Evolutionary conservation across 2,329 filamentous ascomycete genomes (phyloP), one percentile per base, ranked within the genome.

Genomic region (Tolypocladium endophyticum): DNA sequence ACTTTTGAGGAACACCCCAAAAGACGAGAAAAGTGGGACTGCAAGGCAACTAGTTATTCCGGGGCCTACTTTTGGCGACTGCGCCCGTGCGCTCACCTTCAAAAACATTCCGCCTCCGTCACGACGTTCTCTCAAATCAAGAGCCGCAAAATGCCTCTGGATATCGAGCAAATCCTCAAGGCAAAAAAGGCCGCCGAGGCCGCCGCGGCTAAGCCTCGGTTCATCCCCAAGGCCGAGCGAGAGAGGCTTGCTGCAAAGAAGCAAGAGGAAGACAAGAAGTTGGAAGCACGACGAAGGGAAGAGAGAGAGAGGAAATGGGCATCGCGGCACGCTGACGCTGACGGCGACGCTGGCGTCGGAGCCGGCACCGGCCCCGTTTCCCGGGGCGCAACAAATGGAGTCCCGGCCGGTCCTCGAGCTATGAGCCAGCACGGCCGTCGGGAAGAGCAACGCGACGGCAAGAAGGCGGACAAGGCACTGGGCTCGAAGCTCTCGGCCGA

Each of bases 101-200:
- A n/a, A n/a, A n/a, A n/a, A n/a, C n/a, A n/a, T n/a, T n/a, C n/a
- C n/a, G n/a, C n/a, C n/a, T n/a, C n/a, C n/a, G n/a, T n/a, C n/a
- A n/a, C n/a, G n/a, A n/a, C n/a, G n/a, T n/a, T n/a, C n/a, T n/a
- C n/a, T n/a, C n/a, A n/a, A n/a, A n/a, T n/a, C n/a, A n/a, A 54
- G 28, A 41, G 35, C 18, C 30, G 18, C 52, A 65, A 30, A 16
- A 76, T 76, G 74, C 73, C 74, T 59, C 77, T 96, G 55, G 92
- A 90, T 70, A 87, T 96, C 60, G 92, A 96, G 73, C 89, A 96
- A 67, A 82, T 96, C 5, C 76, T 96, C 28, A 85, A 86, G 65
- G 88, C 92, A 76, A 95, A 95, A 79, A 90, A 89, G 70, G 90
- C 90, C 62, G 88, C 89, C 35, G 90, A 94, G 74, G 89, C 88